Base-by-base conservation (phyloP, 371 early-diverging fungal species). In the Mortierella sp. region DNA sequence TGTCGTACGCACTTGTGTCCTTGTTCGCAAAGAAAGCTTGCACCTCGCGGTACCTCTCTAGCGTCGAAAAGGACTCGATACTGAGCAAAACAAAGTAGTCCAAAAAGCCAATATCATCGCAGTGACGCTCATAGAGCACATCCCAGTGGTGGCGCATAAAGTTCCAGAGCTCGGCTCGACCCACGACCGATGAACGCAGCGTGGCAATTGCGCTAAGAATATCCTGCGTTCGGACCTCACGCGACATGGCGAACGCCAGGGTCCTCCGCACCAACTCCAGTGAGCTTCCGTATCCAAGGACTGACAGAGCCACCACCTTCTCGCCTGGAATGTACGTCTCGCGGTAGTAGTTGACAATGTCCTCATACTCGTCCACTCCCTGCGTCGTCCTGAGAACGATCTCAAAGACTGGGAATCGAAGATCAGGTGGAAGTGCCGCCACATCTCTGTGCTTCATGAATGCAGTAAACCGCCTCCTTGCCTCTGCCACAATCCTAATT, bases 211-310 rank as follows among this genome's bases (percentile, higher is more conserved):
- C 82, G 0, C 57, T 80, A 14, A 88, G 72, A 72, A 95, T 91
- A 82, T 99, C 99, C 87, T 98, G 98, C 6, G 92, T 91, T 74
- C 96, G 90, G 48, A 98, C 95, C 70, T 93, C 86, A 5, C 93
- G 90, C 88, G 82, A 95, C 75, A 97, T 80, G 28, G 92, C 90
- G 86, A 96, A 93, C 10, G 93, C 90, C 26, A 96, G 88, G 9
- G 92, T 88, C 61, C 91, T 83, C 40, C 90, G 72, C 72, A 95
- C 91, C 51, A 96, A 79, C 5, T 90, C 90, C 5, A 88, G 74
- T 69, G 93, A 91, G 86, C 90, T 91, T 64, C 92, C 88, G 72
- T 91, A 89, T n/a, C 98, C 97, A 53, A 98, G 89, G 4, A 95
- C 91, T 26, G 88, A 87, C 24, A 98, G 91, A 6, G 97, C 97